Conservation (phyloP, 2,329 filamentous ascomycete genomes). For the Nemania sp. region DNA sequence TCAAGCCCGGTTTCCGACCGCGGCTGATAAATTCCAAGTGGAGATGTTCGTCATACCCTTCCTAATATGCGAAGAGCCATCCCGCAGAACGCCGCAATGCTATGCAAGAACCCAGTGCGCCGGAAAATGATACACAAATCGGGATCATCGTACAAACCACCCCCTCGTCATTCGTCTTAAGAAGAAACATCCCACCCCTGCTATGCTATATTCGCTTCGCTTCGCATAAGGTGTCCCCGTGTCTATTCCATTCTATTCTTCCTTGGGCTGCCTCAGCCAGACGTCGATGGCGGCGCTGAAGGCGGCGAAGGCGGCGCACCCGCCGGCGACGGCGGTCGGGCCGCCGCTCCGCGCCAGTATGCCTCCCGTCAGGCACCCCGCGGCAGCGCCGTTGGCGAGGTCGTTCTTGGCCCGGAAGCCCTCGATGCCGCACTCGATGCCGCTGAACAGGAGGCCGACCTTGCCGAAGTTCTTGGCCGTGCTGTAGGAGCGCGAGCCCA, state of each 20-base stretch:
- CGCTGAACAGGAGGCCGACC: slow-evolving; percentile 87
- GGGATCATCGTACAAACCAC: slow-evolving; percentile 14
- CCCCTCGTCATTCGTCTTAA: not conserved
- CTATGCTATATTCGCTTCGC: not conserved
- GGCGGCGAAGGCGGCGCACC: slow-evolving; percentile 91
- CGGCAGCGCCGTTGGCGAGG: slow-evolving; percentile 80
- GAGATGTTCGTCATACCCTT: slow-evolving; percentile 31
- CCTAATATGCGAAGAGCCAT: not conserved
- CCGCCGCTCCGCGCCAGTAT: slow-evolving; percentile 85
- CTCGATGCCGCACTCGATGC: slow-evolving; percentile 95
- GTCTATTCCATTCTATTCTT: slow-evolving; percentile 52
- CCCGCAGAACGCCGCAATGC: slow-evolving; percentile 29
- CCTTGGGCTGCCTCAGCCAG: slow-evolving; percentile 80
- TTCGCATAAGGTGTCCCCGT: too few species aligned
- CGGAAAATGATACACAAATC: slow-evolving; percentile 26
- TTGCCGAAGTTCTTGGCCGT: slow-evolving; percentile 94
- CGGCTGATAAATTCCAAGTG: slow-evolving; percentile 27
- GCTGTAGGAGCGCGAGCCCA: slow-evolving; percentile 81
- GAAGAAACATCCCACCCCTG: not conserved
- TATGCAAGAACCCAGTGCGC: slow-evolving; percentile 29
- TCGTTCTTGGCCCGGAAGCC: slow-evolving; percentile 93
- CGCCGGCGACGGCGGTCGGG: slow-evolving; percentile 83
- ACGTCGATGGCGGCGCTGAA: slow-evolving; percentile 91
- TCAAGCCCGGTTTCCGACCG: not conserved
- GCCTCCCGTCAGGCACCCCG: slow-evolving; percentile 89